These are phyloP conservation scores for Pinus tabuliformis DNA, from an alignment of 75 land plant genomes.

Conservation along the genomic window DNA sequence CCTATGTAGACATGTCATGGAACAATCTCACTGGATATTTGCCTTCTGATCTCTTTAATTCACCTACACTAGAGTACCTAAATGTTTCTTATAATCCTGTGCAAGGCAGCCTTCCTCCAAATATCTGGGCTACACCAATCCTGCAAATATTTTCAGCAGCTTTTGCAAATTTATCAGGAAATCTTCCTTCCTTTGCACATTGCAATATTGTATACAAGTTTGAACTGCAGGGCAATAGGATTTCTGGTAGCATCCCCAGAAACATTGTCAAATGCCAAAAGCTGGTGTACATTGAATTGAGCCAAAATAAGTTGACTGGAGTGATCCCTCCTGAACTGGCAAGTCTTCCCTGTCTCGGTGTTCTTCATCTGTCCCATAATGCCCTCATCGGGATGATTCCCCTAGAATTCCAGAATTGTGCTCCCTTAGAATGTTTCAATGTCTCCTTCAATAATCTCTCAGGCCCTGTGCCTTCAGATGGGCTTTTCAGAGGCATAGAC, in stretches of 20 bases:
- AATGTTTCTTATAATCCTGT: conserved; percentile 55
- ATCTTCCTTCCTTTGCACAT: conserved; percentile 39
- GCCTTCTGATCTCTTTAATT: conserved; percentile 47
- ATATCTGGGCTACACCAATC: conserved; percentile 36
- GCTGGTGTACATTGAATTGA: conserved; percentile 3
- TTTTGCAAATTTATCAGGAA: conserved; percentile 27
- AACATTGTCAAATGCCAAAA: conserved; percentile 6
- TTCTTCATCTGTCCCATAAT: conserved; percentile 57
- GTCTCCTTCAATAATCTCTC: conserved; percentile 58
- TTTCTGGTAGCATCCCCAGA: conserved; percentile 20
- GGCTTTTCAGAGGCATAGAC: conserved; percentile 8
- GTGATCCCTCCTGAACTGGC: conserved; percentile 48
- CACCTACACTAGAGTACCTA: conserved; percentile 32
- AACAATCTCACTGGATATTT: conserved; percentile 59
- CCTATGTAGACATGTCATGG: conserved; percentile 52
- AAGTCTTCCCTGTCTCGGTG: conserved; percentile 28
- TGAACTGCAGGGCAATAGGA: neutral
- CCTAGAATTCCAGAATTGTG: conserved; percentile 38
- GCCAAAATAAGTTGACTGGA: conserved; percentile 52
- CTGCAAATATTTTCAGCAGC: conserved; percentile 60
- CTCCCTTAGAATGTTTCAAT: conserved; percentile 61
- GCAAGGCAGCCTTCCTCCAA: conserved; percentile 22
- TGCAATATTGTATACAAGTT: neutral
- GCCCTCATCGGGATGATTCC: conserved; percentile 61
- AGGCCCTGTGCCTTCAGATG: conserved; percentile 53